Evolutionary conservation across 73 alveolate species (phyloP), one percentile per base, ranked within the genome.

Genomic region (Paramecium sonneborni): DNA sequence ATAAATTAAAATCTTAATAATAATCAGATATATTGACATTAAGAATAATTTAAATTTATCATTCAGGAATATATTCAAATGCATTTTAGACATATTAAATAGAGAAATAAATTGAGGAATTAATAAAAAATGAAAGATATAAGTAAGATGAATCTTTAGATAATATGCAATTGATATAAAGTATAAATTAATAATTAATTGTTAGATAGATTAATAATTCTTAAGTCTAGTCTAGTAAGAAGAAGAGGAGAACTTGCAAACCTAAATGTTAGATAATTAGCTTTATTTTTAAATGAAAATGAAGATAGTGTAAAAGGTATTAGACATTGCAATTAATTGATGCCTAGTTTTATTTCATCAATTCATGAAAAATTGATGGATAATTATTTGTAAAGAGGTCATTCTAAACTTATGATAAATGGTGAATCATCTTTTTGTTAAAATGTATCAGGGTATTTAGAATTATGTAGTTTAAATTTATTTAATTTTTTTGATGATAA

Each of bases 351-450:
- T 21, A 32, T 74, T 8, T 32, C 57, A 37, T 32, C 9, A 32
- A 18, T 74, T 14, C 87, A 74, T 74, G 87, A 74, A 14, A 9
- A 74, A 15, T 38, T 74, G 14, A 74, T 74, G 87, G 87, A 74
- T 5, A 74, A 74, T 7, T 74, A 74, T 74, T 32, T 74, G 30
- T 74, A 74, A 34, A 74, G 20, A 32, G 87, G 87, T 0, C 14
- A 74, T 35, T 74, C 87, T 12, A 74, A 74, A 38, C 20, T 74
- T 9, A 74, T 74, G 87, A 30, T 74, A 3, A 14, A 74, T 74
- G 87, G 87, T 0, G 87, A 74, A 34, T 74, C 39, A 38, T 14
- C 87, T 12, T 74, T 35, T 11, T 74, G 12, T 11, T 18, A 30
- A 74, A 74, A 74, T n/a, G 20, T 21, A 14, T 30, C 14, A 35